Conservation (phyloP, 2,329 filamentous ascomycete genomes). For the Madurella fahalii region DNA sequence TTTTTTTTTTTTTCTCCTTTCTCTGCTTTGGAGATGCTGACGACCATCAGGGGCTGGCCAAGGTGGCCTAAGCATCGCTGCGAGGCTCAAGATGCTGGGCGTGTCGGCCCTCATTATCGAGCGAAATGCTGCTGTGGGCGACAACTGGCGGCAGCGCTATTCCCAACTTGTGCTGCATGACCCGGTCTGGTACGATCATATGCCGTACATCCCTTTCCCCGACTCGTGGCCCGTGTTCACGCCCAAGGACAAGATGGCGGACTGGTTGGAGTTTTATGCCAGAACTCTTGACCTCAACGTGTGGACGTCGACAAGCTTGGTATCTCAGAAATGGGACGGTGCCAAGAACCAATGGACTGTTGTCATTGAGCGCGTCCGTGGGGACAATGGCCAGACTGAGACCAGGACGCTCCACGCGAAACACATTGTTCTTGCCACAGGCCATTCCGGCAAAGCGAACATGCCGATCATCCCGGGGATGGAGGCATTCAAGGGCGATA, state of each 20-base stretch:
- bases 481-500: constrained; percentile 53
- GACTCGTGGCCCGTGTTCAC: constrained; percentile 62
- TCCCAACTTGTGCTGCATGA: constrained; percentile 58
- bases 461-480: constrained; percentile 35
- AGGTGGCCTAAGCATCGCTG: constrained; percentile 48
- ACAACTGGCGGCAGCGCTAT: constrained; percentile 59
- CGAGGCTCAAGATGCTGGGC: constrained; percentile 52
- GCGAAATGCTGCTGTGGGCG: constrained; percentile 47
- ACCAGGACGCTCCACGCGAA: constrained; percentile 44
- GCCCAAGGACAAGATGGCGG: constrained; percentile 62
- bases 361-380: constrained; percentile 31
- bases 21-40: background rate
- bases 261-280: constrained; percentile 61
- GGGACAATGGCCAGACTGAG: constrained; percentile 30
- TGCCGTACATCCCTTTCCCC: constrained; percentile 60
- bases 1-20: too few relatives aligned
- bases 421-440: constrained; percentile 53
- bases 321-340: constrained; percentile 45
- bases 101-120: constrained; percentile 52
- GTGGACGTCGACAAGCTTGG: constrained; percentile 51
- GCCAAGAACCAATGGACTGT: constrained; percentile 51
- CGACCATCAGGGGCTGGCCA: constrained; percentile 48
- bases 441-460: constrained; percentile 45
- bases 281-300: constrained; percentile 60
- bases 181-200: constrained; percentile 54